Evolutionary conservation across 2,329 filamentous ascomycete species (phyloP), one percentile per base, ranked within the genome.

Genomic region (Colletotrichum sp.): DNA sequence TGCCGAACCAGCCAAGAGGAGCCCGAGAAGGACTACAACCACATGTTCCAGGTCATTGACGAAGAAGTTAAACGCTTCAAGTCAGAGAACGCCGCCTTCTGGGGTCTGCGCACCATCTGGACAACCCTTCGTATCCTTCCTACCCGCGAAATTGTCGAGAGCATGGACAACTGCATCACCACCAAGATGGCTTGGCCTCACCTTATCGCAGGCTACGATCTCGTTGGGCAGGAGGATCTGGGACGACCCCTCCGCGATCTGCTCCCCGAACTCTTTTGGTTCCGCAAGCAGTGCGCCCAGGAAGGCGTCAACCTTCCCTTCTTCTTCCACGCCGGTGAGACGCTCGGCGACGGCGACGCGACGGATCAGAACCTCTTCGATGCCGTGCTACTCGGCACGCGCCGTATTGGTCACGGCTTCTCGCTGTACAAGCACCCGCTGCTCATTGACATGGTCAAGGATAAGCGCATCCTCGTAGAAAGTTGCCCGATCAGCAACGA

Each of bases 241-340:
- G 95, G 94, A 6, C 90, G 94, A 14, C 88, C 94, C 0, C 89
- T 97, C 43, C 88, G 89, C 56, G 93, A 96, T 79, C 86, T 96
- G 7, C 88, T 95, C 0, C 94, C 95, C 0, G 90, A 96, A 78
- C 86, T 97, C 1, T 95, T 97, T 83, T 97, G 94, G 94, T 97
- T 98, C 88, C 92, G 92, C 78, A 95, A 95, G 82, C 90, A 92
- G 78, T 97, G 95, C 82, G 90, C 90, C 1, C 88, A 94, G 80
- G 92, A 94, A 80, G 91, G 90, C 6, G 89, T 97, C 30, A 90
- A 94, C 64, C 92, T 98, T 24, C 95, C 95, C 2, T 96, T 97
- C 86, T 96, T 96, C 87, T 96, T 97, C 86, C 95, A 97, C 83
- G 95, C 95, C 0, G 95, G 95, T 78, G 95, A 97, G 84, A 94